Percentiles rank a stretch among this genome's conserved stretches.
These are phyloP conservation scores for Adiantum capillusveneris DNA, from an alignment of 75 land plant species.

Conservation along the genomic window DNA sequence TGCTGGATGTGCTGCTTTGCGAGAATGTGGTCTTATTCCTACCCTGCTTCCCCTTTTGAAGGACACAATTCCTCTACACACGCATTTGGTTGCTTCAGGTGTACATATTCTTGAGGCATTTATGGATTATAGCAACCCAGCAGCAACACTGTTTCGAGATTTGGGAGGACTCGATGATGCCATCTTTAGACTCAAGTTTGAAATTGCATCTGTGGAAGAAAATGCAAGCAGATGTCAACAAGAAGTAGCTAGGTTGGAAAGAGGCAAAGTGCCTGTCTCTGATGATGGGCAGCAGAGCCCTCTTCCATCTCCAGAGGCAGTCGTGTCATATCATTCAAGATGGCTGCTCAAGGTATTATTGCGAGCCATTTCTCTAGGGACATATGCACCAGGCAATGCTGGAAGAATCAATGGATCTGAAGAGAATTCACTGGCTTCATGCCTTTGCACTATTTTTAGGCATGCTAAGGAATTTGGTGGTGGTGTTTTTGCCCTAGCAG, in stretches of 20 bases:
- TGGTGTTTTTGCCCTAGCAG: conserved; percentile 22
- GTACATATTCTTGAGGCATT: conserved; percentile 20
- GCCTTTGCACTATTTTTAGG: conserved; percentile 18
- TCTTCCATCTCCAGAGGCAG: conserved; percentile 6
- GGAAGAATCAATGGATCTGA: conserved; percentile 15
- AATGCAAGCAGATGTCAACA: conserved; percentile 1
- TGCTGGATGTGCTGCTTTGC: conserved; percentile 15
- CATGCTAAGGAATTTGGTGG: conserved; percentile 20
- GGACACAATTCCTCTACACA: conserved; percentile 8
- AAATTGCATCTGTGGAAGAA: conserved; percentile 28
- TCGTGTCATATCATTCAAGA: conserved; percentile 5
- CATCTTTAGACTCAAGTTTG: conserved; percentile 21
- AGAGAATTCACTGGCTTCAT: conserved; percentile 11
- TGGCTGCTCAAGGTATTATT: conserved; percentile 10
- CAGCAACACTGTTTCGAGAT: conserved; percentile 37
- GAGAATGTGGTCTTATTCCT: conserved; percentile 15
- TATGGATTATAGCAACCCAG: conserved; percentile 20
- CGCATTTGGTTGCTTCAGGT: conserved; percentile 5
- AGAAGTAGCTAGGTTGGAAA: conserved; percentile 11
- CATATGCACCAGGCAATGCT: conserved; percentile 20
- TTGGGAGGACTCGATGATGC: conserved; percentile 45
- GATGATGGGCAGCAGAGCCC: conserved; percentile 8
- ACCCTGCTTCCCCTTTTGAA: conserved; percentile 12
- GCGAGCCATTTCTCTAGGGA: conserved; percentile 18
- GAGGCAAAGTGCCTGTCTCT: conserved; percentile 21